phyloP scores from a whole-genome alignment of 176 grass and related monocot genomes.

The Avena eriantha region DNA sequence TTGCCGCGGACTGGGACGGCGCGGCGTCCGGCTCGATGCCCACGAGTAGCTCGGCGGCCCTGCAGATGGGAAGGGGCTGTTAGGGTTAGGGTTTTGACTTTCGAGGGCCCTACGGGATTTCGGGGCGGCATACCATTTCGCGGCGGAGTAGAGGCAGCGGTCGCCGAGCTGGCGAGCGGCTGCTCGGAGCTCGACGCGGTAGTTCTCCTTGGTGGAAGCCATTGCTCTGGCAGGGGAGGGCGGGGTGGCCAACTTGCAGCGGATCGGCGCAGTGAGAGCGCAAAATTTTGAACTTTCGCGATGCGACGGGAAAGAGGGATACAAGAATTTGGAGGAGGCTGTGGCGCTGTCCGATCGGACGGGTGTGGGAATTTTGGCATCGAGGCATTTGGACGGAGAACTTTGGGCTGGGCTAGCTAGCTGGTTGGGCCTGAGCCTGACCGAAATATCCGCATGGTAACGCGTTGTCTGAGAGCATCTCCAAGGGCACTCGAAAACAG shows the following conservation, averaged over 20 bases:
- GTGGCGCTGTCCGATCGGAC: background rate
- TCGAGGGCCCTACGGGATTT: background rate
- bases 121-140: slow-evolving; percentile 76
- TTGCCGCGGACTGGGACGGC: slow-evolving; percentile 2
- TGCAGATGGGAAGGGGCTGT: slow-evolving; percentile 27
- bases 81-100: slow-evolving; percentile 50
- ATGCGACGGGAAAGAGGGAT: background rate
- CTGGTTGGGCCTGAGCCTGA: slow-evolving; percentile 19
- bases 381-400: background rate
- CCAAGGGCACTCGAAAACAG: too few species aligned
- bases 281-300: slow-evolving; percentile 38
- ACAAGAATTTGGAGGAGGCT: background rate
- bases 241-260: slow-evolving; percentile 25
- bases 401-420: slow-evolving; percentile 2
- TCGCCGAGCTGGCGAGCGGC: slow-evolving; percentile 81
- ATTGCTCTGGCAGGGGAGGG: slow-evolving; percentile 40
- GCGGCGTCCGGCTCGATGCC: slow-evolving; percentile 71
- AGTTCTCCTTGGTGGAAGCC: slow-evolving; percentile 72
- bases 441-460: background rate
- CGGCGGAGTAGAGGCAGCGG: slow-evolving; percentile 85
- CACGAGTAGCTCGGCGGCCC: slow-evolving; percentile 87
- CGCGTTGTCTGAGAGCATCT: too few species aligned
- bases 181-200: slow-evolving; percentile 83
- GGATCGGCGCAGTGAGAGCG: slow-evolving; percentile 34
- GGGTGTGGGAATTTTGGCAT: background rate